Base-by-base conservation (phyloP, 371 early-diverging fungal species). In the Zancudomyces culisetae region DNA sequence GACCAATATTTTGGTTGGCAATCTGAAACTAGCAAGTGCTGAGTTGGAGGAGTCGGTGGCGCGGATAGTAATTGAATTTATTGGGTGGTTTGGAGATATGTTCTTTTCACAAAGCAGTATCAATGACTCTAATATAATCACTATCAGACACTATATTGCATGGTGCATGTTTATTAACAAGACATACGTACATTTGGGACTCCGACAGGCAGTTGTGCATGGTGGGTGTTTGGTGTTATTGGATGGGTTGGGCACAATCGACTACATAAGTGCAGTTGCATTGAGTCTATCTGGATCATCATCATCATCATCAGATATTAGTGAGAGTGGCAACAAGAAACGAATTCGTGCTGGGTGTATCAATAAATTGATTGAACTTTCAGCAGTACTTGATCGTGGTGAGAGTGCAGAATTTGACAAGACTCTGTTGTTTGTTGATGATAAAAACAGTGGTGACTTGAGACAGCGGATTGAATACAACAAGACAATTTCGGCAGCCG, bases 201-300 rank as follows among this genome's bases (percentile, higher is more conserved):
- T 70, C 0, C 57, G 53, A 12, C 66, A 71, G n/a, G 72, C 85
- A n/a, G 87, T 88, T 56, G 70, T 81, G 8, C 89, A 96, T 55
- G 98, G 98, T 55, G 96, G 89, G 18, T 83, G 81, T 55, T 74
- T 95, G 50, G 92, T 93, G 0, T 57, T 96, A n/a, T 66, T 94
- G 22, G 98, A 97, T 66, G 86, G 89, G 18, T 75, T 97, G 30
- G 90, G 92, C 29, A 78, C 92, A 20, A 87, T 90, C 64, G 87
- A 86, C 2, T 73, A 90, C 13, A 23, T 45, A 27, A 22, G 53
- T 13, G 40, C 40, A 10, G 13, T 46, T 8, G 28, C 50, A 20
- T 10, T 39, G 13, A 49, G 22, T 13, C 13, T 29, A 3, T n/a
- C 22, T 21, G 35, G 22, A 20, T 23, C 50, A 30, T 3, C 22